Base-by-base conservation (phyloP, 768 basidiomycete species). In the Amanita polypyramis region DNA sequence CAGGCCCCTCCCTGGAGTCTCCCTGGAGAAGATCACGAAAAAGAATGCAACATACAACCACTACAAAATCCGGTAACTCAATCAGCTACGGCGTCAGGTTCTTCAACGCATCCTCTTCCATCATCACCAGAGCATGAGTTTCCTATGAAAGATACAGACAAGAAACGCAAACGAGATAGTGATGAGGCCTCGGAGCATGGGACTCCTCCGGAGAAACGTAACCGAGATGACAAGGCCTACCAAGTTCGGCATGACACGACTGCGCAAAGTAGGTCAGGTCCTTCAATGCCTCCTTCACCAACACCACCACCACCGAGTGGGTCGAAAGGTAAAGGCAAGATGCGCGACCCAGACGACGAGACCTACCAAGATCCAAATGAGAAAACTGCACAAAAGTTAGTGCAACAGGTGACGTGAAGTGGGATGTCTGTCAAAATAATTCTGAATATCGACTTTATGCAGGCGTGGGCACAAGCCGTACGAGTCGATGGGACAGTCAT, bases 401-500 rank as follows among this genome's bases (percentile, higher is more conserved):
- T 56, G 44, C 57, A 58, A 51, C 54, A 54, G 54, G 57, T 55
- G 45, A 52, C 20, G 36, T 37, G 15, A 49, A 34, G 25, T 36
- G 43, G 15, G 29, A 50, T 39, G 12, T 11, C 34, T 47, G 33
- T 48, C 38, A 38, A 51, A 46, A 52, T 46, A 25, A 33, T 51
- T 15, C 30, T 50, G 33, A 50, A 33, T 10, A 27, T 49, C 21
- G 17, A 53, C 37, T 50, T 49, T 45, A 19, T 33, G 20, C 42
- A 58, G 56, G 53, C 51, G 6, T 56, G 56, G 56, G 47, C 55
- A 34, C 51, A 56, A 43, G 53, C 55, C 21, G 42, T 45, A 27
- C 11, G 19, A 25, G 34, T 51, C 1, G 52, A 57, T 40, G 33
- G 37, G 14, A 51, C 50, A 12, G 39, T 56, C 42, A 51, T 57